Evolutionary conservation across 2,329 filamentous ascomycete species (phyloP), one percentile per base, ranked within the genome.

Genomic region (Beauveria sp.): DNA sequence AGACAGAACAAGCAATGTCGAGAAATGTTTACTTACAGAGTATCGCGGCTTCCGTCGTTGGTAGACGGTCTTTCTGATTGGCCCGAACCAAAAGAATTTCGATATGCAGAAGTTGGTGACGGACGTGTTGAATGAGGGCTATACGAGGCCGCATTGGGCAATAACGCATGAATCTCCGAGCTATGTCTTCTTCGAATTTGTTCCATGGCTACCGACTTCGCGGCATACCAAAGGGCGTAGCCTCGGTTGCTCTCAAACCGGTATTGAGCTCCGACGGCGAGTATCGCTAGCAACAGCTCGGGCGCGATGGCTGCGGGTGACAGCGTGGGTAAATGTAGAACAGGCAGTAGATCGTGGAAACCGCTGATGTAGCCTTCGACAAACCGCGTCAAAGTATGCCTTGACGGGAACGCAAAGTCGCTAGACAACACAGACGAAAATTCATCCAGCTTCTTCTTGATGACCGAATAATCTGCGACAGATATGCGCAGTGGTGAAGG

Each of bases 331-430:
- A 89, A 74, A 69, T 91, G 88, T 30, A 91, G 75, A 63, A 90
- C 80, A 0, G 81, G 81, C 0, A 83, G 68, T 63, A 82, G 78
- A 58, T 82, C 79, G 60, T 83, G 80, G 62, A 90, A 89, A 0
- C 87, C 86, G 62, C 81, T 83, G 58, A 89, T 82, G 66, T 89
- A 91, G 1, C 86, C 87, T 62, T 88, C 86, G 38, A 90, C 73
- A 64, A 90, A 90, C 40, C 88, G 76, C 3, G 85, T 86, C 30
- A 90, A 70, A 0, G 88, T 88, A 65, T 89, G 81, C 3, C 87
- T 81, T 5, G 87, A 89, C 1, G 88, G 87, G 55, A 90, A 82
- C 3, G 84, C 79, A 65, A 90, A 90, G 66, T 85, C 84, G 58
- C 74, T 76, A 0, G 86, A 83, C 24, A 88, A 71, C 5, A 86